These are phyloP conservation scores for Chaetomium sp. DNA, from an alignment of 2,329 filamentous ascomycete species.

Conservation along the genomic window DNA sequence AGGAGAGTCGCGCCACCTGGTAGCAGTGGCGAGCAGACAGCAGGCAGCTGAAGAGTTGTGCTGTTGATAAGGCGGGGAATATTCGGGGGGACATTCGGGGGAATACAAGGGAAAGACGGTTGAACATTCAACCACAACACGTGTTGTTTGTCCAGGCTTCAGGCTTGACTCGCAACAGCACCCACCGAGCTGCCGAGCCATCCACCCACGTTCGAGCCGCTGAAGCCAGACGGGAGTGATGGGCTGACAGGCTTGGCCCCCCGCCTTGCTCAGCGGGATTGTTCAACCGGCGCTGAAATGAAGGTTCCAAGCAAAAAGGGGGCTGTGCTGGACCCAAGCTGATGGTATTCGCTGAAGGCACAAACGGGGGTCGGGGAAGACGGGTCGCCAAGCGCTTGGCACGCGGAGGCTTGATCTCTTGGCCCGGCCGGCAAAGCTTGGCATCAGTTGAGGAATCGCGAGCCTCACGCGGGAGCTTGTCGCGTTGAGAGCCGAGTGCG, in stretches of 20 bases:
- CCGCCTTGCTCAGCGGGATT: constrained; percentile 4
- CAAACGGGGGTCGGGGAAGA: constrained; percentile 26
- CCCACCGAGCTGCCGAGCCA: background rate
- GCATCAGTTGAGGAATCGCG: constrained; percentile 16
- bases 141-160: constrained; percentile 12
- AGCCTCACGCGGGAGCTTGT: background rate
- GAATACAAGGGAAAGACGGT: background rate
- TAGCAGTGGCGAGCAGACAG: background rate
- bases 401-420: constrained; percentile 36
- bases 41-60: background rate
- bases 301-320: constrained; percentile 22
- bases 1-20: background rate
- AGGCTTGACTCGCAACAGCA: constrained; percentile 1
- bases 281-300: constrained; percentile 14
- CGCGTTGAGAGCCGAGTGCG: background rate
- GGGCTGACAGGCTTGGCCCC: constrained; percentile 13
- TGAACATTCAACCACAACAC: constrained; percentile 1
- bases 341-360: constrained; percentile 25
- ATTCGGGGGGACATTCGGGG: no score
- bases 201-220: background rate
- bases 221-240: background rate
- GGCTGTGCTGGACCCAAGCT: constrained; percentile 24
- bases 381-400: constrained; percentile 35
- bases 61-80: no score
- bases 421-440: constrained; percentile 28